Evolutionary conservation across 768 basidiomycete species (phyloP), one percentile per base, ranked within the genome.

Genomic region (Neoboletus brunneissimus): DNA sequence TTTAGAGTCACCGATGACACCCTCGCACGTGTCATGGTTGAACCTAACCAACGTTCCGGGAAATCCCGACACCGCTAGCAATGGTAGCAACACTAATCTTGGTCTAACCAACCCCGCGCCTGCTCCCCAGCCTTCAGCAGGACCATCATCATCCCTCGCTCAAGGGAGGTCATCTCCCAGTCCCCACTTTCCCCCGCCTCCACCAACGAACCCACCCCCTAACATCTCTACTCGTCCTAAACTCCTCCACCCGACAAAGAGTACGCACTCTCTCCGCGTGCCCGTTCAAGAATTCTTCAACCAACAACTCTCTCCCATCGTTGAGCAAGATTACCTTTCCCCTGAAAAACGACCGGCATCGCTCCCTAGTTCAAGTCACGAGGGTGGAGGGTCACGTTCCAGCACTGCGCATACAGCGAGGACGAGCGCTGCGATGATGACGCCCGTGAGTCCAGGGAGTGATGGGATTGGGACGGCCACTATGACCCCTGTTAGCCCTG

Each of bases 241-340:
- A 51, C 63, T 75, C 27, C 46, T 68, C 16, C 62, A 68, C 22
- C 55, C 66, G 10, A 63, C 70, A 31, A 70, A 73, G 60, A 78
- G 78, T 55, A 72, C 76, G 10, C 77, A 76, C 40, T 78, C 77
- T 16, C 66, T 81, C 27, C 77, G 75, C 34, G 68, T 76, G 16
- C 75, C 79, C 27, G 51, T 67, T 22, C 67, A 65, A 32, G 73
- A 64, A 49, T 62, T 60, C 32, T 66, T 60, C 51, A 68, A 59
- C 48, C 64, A 62, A 48, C 85, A 79, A 44, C 77, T 88, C 37
- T 86, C 86, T 2, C 86, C 87, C 0, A 87, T 88, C 40, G 77
- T 77, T 10, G 87, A 88, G 69, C 80, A 80, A 60, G 83, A 86
- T 52, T 86, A 86, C 62, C 65, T 83, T 53, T 83, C 84, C 7